Base-by-base conservation (phyloP, 2,329 filamentous ascomycete species). In the Exophiala oligosperma region DNA sequence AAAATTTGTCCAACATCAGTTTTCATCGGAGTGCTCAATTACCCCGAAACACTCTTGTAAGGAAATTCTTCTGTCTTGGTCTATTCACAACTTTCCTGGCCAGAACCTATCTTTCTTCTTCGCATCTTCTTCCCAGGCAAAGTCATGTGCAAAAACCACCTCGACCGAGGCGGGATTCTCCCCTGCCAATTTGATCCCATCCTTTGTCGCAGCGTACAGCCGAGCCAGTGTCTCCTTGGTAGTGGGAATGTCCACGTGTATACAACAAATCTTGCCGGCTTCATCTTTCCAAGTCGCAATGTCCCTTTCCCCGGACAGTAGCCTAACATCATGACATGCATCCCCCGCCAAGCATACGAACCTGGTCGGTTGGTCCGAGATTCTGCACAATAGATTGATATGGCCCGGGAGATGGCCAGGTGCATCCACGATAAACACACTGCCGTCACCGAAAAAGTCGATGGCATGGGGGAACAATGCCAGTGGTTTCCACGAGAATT, bases 381-480 rank as follows among this genome's bases (percentile, higher is more conserved):
- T 62, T 23, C 50, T 59, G 56, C 62, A 61, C 4, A 73, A 59
- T 1, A 72, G 56, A 52, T 73, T 73, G 49, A 72, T 67, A 57
- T 73, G 71, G 0, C 69, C 70, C 2, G 66, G 66, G 6, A 72
- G 59, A 61, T 73, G 72, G 9, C 70, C 69, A 0, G 72, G 71
- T 1, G 68, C 64, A 52, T 71, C 60, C 21, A 72, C 57, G 24
- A 73, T 64, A 37, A 65, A 69, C 9, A 73, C 29, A 38, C 61
- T 67, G 9, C 67, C 66, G 49, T 71, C 71, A 23, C 55, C 21
- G 54, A 73, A 72, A 9, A 72, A 49, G 51, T 72, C 69, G 35
- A 73, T 67, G 6, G 63, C 60, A 26, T 57, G 32, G 1, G 66
- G 58, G 43, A 62, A 62, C 17, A 65, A 59, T 4, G 50, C 49